Evolutionary conservation across 805 yeast species (phyloP).

Genomic region (Yarrowia sp.): DNA sequence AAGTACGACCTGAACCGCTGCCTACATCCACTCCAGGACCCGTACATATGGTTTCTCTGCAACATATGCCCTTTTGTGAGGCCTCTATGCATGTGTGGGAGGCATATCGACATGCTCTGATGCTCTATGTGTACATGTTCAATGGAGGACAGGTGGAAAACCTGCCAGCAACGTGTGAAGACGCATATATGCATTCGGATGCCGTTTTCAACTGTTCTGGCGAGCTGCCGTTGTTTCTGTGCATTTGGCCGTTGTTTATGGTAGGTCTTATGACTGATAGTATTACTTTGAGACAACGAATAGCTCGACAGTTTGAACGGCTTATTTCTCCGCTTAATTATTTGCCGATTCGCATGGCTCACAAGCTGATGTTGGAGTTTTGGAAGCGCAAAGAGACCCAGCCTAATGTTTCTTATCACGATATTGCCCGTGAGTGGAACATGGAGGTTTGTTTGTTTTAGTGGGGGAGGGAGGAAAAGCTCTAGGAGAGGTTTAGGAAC

Average conservation of each 20-base stretch:
- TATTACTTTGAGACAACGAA: background rate
- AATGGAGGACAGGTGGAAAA: background rate
- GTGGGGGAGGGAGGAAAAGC: too few relatives aligned
- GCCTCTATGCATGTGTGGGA: conserved; percentile 21
- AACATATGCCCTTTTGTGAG: conserved; percentile 10
- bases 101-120: conserved; percentile 4
- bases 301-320: conserved; percentile 15
- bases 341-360: conserved; percentile 9
- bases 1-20: background rate
- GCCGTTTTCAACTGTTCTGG: conserved; percentile 20
- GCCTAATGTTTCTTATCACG: conserved; percentile 1
- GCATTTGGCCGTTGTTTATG: conserved; percentile 22
- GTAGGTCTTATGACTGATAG: conserved; percentile 2
- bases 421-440: conserved; percentile 22
- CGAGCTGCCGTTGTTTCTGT: conserved; percentile 6
- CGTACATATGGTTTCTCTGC: background rate
- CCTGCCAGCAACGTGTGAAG: background rate
- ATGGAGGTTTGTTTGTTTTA: conserved; percentile 22
- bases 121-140: conserved; percentile 22
- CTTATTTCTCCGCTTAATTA: conserved; percentile 10
- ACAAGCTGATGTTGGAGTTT: conserved; percentile 4
- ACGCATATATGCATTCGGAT: conserved; percentile 24
- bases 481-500: too few relatives aligned
- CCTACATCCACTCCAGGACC: conserved; percentile 1
- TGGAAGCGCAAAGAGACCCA: conserved; percentile 3